phyloP scores from a whole-genome alignment of 2,329 filamentous ascomycete species.

The Paecilomyces formosus region DNA sequence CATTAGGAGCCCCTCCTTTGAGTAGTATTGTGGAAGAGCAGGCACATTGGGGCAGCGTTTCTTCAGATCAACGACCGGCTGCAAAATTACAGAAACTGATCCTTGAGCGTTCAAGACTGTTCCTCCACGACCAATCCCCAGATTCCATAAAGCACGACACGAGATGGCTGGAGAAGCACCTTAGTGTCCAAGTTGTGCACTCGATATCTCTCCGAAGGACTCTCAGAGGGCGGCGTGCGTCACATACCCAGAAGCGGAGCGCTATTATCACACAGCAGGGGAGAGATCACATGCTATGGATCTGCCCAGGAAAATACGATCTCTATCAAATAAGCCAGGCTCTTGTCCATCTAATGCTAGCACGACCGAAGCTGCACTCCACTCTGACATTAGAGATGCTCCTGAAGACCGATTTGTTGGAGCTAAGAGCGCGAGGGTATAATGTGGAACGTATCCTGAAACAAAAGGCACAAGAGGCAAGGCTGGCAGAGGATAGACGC shows the following conservation, averaged over 20 bases:
- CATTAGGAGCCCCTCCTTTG: constrained; percentile 70
- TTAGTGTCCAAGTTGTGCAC: constrained; percentile 69
- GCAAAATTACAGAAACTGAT: constrained; percentile 69
- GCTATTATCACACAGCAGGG: constrained; percentile 58
- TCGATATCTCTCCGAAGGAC: constrained; percentile 70
- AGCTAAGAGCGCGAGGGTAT: constrained; percentile 80
- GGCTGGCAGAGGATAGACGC: constrained; percentile 76
- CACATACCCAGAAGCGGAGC: constrained; percentile 66
- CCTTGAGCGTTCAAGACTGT: constrained; percentile 79
- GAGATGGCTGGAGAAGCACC: constrained; percentile 82
- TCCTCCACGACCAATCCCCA: constrained; percentile 72
- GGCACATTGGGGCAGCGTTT: constrained; percentile 60
- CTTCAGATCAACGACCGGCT: constrained; percentile 61
- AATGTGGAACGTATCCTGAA: constrained; percentile 93
- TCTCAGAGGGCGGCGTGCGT: constrained; percentile 62
- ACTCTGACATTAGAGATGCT: constrained; percentile 88
- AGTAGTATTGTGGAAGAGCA: constrained; percentile 73
- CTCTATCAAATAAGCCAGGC: constrained; percentile 90
- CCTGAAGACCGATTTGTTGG: constrained; percentile 72
- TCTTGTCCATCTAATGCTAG: constrained; percentile 71
- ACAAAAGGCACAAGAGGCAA: constrained; percentile 77
- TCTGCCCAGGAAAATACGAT: constrained; percentile 66
- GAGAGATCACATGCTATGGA: constrained; percentile 61
- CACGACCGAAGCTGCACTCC: constrained; percentile 77
- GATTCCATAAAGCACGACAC: constrained; percentile 79